These are phyloP conservation scores for Ascochyta koolunga DNA, from an alignment of 2,329 filamentous ascomycete species.

Conservation along the genomic window DNA sequence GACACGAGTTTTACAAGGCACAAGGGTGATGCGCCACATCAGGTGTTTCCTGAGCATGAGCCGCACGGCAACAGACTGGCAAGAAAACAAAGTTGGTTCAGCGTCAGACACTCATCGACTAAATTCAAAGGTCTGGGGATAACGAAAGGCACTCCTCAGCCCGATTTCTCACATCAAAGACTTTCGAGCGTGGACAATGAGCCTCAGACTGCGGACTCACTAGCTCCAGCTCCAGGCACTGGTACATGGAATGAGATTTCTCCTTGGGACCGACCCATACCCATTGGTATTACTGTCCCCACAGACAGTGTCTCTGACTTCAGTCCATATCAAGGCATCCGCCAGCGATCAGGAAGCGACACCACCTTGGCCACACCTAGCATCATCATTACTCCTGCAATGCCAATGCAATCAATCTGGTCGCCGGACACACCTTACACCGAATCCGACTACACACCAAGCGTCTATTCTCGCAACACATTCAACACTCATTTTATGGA, in stretches of 20 bases:
- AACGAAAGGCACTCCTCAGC: constrained; percentile 43
- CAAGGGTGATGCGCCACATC: constrained; percentile 52
- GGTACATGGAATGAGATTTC: constrained; percentile 61
- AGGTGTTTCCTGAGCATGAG: constrained; percentile 50
- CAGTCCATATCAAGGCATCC: constrained; percentile 36
- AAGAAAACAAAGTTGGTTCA: constrained; percentile 41
- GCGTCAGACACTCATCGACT: constrained; percentile 33
- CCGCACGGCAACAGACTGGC: constrained; percentile 25
- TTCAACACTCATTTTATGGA: constrained; percentile 44
- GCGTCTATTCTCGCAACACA: constrained; percentile 66
- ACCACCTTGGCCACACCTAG: constrained; percentile 53
- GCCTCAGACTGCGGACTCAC: constrained; percentile 36
- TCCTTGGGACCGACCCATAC: constrained; percentile 72
- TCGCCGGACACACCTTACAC: constrained; percentile 63
- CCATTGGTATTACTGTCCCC: constrained; percentile 73
- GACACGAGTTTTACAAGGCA: constrained; percentile 70
- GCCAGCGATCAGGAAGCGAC: constrained; percentile 48
- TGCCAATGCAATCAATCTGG: constrained; percentile 60
- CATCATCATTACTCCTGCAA: constrained; percentile 61
- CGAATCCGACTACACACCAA: constrained; percentile 64
- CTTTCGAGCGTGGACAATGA: constrained; percentile 28
- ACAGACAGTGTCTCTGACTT: constrained; percentile 56
- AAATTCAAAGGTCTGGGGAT: constrained; percentile 44
- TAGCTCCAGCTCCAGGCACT: constrained; percentile 37
- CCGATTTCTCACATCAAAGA: constrained; percentile 24